These are phyloP conservation scores for Rostrohypoxylon terebratum DNA, from an alignment of 495 filamentous ascomycete species.

Conservation along the genomic window DNA sequence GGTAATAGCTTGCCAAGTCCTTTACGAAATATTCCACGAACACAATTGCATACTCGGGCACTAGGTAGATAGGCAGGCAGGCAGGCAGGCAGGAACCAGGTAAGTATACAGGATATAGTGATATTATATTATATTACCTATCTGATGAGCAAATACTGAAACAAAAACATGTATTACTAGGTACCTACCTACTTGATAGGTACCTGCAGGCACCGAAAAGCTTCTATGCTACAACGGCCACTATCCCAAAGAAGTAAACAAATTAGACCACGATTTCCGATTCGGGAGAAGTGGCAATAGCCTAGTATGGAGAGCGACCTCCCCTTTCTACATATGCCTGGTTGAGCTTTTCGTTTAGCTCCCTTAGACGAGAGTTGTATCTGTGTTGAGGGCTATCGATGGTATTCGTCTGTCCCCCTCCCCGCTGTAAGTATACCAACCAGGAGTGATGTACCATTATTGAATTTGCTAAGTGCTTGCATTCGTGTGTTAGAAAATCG, in stretches of 20 bases:
- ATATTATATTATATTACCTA: too few relatives aligned
- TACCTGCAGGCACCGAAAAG: background rate
- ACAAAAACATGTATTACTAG: background rate
- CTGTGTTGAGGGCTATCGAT: background rate
- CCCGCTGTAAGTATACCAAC: slow-evolving; percentile 2
- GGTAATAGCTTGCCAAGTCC: too few relatives aligned
- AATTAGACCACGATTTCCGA: background rate
- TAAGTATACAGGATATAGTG: background rate
- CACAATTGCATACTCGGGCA: too few relatives aligned
- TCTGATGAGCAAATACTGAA: background rate
- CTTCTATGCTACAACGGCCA: background rate
- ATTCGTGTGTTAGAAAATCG: slow-evolving; percentile 1
- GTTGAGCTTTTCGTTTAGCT: slow-evolving; percentile 7
- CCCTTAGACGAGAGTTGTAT: background rate
- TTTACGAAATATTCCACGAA: too few relatives aligned
- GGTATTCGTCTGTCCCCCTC: background rate
- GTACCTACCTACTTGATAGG: background rate
- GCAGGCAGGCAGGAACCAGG: too few relatives aligned
- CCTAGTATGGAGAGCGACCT: background rate
- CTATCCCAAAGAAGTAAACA: background rate
- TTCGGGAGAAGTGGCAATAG: background rate
- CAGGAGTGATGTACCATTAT: slow-evolving; percentile 5
- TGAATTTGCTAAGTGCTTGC: background rate
- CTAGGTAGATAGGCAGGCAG: too few relatives aligned
- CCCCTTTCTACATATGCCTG: slow-evolving; percentile 4